Evolutionary conservation across 108 stramenopile species (phyloP).

Genomic region (Nitzschia sp.): DNA sequence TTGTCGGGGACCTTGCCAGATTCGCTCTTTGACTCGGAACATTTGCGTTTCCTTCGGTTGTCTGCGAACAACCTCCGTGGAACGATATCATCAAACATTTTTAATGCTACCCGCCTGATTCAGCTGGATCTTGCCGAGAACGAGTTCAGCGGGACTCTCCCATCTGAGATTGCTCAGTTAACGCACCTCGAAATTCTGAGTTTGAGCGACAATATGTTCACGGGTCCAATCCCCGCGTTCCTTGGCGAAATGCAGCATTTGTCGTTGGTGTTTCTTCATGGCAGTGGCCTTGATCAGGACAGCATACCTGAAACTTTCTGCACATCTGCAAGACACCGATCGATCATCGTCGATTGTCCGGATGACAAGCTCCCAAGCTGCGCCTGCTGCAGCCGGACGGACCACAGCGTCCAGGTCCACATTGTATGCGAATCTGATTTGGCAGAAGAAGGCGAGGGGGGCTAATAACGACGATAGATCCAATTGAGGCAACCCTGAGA

Average conservation of each 20-base stretch:
- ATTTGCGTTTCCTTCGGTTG: background rate
- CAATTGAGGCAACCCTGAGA: no score
- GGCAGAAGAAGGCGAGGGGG: background rate
- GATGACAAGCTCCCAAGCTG: background rate
- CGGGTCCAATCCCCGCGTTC: constrained; percentile 1
- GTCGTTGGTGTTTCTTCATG: constrained; percentile 2
- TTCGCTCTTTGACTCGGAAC: background rate
- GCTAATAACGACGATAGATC: no score
- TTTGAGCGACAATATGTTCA: constrained; percentile 7
- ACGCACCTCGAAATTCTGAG: constrained; percentile 2
- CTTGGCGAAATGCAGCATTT: background rate
- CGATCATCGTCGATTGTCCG: constrained; percentile 5
- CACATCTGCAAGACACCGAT: background rate
- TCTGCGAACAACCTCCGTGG: background rate
- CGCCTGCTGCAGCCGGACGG: background rate
- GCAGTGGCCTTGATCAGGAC: background rate
- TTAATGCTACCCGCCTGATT: background rate
- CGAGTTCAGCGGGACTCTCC: constrained; percentile 4
- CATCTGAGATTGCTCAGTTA: background rate
- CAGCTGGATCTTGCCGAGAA: constrained; percentile 6
- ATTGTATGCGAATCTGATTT: background rate
- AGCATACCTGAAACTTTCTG: constrained; percentile 5
- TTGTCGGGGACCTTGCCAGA: constrained; percentile 3
- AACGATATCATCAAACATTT: background rate
- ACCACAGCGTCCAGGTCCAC: background rate